Base-by-base conservation (phyloP, 345 rosid genomes). In the Murraya koenigii region DNA sequence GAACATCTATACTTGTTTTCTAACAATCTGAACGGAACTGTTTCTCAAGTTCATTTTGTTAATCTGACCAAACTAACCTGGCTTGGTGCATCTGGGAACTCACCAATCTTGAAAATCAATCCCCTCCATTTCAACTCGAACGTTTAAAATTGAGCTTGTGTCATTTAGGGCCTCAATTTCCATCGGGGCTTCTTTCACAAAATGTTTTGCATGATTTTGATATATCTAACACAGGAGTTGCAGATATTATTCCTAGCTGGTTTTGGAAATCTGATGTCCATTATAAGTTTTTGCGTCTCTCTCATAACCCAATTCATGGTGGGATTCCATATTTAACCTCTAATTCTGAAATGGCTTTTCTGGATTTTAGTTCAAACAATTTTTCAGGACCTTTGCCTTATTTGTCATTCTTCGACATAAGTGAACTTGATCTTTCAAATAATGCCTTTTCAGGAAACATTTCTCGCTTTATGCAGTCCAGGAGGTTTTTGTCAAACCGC, bases 221-320 rank as follows among this genome's bases (percentile, higher is more conserved):
- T 69, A 61, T 85, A 32, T 83, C 87, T 1, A 35, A 65, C 14
- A 38, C 83, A 15, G 78, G 39, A 8, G 79, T 85, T 77, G 69
- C 75, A 28, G 82, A 72, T 67, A 1, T 63, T 10, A 52, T 84
- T 9, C 82, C 83, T 3, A 0, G 4, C 3, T 77, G 81, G 86
- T 82, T 82, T 59, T 79, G 84, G 85, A 33, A 82, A 15, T 55
- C 60, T 26, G 26, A 75, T 54, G 39, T 60, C 0, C 8, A 9
- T 8, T 11, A 64, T 0, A 1, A 1, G 30, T 13, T 1, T 61
- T 70, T 84, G 5, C 80, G 81, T 73, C 49, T 84, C 15, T 86
- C 89, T 59, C 36, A 52, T 71, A 87, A 88, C 55, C 38, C 20
- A 8, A 60, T 88, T 28, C 52, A 52, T 32, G 91, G 82, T 1